Base-by-base conservation (phyloP, 208 protist species). In the Acanthamoeba royreba region DNA sequence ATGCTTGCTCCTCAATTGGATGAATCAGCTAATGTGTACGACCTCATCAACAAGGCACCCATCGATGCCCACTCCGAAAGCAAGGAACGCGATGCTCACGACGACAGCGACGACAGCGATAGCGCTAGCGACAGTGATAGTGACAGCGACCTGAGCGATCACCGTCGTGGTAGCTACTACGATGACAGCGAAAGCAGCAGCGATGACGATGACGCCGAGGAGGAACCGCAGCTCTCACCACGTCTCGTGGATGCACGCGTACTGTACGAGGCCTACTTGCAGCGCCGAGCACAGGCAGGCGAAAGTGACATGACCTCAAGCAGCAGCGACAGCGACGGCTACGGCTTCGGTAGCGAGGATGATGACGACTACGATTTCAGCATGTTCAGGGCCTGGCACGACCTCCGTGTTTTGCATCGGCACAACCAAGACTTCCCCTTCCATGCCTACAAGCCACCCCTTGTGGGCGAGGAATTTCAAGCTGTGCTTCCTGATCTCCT, bases 361-460 rank as follows among this genome's bases (percentile, higher is more conserved):
- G 40, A 83, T 31, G 72, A 52, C 72, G 72, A 83, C 1, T 11
- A 17, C 33, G 66, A 77, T 19, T 5, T 83, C 42, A 19, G 7
- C 28, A 8, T 3, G 0, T 25, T 49, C 22, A 45, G 72, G 15
- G 42, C 2, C 43, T 83, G 72, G 72, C 38, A 83, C 31, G 72
- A 83, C 43, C 72, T 53, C 2, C 72, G 72, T 47, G 72, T 45
- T 38, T 45, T 83, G 43, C 72, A 83, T 35, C 72, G 72, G 43
- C 72, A 45, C 25, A 83, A 83, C 72, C 43, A 83, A 45, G 72
- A 83, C 43, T 83, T 83, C 72, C 72, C 72, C 72, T 83, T 42
- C 42, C 72, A 83, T 17, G 52, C 43, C 72, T 83, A 83, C 72
- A 83, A 83, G 72, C 72, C 72, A 8, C 72, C 72, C 3, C 42